These are phyloP conservation scores for Trichoderma gamsii DNA, from an alignment of 495 filamentous ascomycete genomes.

Conservation along the genomic window DNA sequence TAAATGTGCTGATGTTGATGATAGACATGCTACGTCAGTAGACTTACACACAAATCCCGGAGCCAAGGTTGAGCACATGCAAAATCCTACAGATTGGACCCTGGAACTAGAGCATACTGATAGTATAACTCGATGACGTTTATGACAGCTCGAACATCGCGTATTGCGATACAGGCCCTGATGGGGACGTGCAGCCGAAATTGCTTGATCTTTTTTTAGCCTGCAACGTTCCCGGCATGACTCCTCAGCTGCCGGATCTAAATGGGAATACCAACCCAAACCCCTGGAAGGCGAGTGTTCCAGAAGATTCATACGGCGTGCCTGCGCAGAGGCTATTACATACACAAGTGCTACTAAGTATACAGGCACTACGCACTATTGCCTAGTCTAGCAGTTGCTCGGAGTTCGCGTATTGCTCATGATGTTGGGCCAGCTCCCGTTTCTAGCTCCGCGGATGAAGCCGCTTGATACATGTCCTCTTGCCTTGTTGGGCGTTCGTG, in stretches of 20 bases:
- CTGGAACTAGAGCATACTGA: too few relatives aligned
- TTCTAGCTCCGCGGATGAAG: too few relatives aligned
- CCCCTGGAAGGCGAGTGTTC: not conserved
- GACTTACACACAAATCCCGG: not conserved
- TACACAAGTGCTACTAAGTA: too few relatives aligned
- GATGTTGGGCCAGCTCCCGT: not conserved
- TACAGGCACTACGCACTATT: too few relatives aligned
- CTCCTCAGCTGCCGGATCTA: not conserved
- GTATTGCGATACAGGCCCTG: not conserved
- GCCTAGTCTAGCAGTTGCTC: too few relatives aligned
- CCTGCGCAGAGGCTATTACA: not conserved
- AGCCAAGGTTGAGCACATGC: too few relatives aligned
- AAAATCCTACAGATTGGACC: too few relatives aligned
- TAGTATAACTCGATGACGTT: constrained; percentile 7
- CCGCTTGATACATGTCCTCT: not conserved
- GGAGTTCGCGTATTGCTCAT: too few relatives aligned
- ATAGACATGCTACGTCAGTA: too few relatives aligned
- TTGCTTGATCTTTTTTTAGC: not conserved
- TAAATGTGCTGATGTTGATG: too few relatives aligned
- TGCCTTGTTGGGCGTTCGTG: not conserved
- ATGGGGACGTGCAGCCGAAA: not conserved
- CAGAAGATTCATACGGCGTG: not conserved
- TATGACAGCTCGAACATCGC: not conserved
- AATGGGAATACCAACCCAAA: not conserved
- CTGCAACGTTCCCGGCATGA: not conserved